Conservation (phyloP, 2,329 filamentous ascomycete species). For the Aspergillus aculeatinus region DNA sequence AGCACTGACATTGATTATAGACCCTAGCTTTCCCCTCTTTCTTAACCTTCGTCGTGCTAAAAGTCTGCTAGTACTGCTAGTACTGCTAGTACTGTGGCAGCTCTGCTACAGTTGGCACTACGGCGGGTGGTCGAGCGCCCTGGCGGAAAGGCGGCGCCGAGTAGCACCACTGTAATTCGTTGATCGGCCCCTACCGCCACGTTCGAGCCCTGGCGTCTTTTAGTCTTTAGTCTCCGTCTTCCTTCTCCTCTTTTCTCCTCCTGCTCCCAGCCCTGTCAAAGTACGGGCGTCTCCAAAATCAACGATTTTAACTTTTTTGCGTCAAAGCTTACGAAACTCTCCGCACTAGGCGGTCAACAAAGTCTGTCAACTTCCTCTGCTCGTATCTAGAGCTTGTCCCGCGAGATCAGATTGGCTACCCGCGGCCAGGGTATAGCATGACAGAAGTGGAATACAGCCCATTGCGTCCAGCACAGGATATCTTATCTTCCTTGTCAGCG, state of each 20-base stretch:
- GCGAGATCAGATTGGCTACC: neutral
- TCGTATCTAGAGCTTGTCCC: neutral
- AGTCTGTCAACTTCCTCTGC: neutral
- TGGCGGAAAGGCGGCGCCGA: slow-evolving; percentile 15
- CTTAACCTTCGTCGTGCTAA: neutral
- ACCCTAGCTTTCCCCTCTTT: neutral
- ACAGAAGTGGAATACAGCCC: neutral
- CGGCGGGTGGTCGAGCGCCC: slow-evolving; percentile 8
- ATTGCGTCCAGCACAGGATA: neutral
- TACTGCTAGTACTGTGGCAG: neutral
- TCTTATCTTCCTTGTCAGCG: slow-evolving; percentile 1
- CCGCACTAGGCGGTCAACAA: neutral
- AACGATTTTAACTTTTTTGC: neutral
- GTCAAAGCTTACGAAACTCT: neutral
- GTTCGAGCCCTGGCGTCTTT: slow-evolving; percentile 13
- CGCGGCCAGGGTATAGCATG: neutral
- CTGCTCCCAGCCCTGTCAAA: neutral
- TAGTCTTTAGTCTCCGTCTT: neutral
- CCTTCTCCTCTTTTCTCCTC: neutral
- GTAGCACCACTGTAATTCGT: slow-evolving; percentile 6
- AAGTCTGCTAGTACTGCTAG: neutral
- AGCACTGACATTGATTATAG: slow-evolving; percentile 5
- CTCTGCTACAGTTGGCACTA: slow-evolving; percentile 2
- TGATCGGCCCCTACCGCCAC: slow-evolving; percentile 14
- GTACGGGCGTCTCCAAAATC: neutral